Percentiles rank a stretch among this genome's conserved stretches.
Evolutionary conservation across 2,329 filamentous ascomycete species (phyloP).

Genomic region (Fusarium liriodendri): DNA sequence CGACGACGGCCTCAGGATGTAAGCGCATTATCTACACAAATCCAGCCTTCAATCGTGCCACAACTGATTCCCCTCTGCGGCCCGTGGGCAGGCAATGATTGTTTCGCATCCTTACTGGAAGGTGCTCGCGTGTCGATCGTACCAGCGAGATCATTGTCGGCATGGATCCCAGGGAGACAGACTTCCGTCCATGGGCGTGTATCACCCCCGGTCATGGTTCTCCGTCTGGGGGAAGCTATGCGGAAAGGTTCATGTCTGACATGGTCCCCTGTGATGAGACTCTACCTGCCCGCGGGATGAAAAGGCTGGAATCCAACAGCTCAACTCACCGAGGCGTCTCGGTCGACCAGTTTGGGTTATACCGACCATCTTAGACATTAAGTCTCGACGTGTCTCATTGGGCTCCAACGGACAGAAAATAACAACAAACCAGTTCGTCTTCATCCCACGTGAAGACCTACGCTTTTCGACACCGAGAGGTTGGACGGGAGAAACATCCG

Average conservation of each 20-base stretch:
- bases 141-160: constrained; percentile 11
- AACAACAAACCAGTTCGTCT: constrained; percentile 2
- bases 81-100: constrained; percentile 22
- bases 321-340: constrained; percentile 27
- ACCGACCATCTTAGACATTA: neutral
- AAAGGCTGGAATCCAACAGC: neutral
- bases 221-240: constrained; percentile 8
- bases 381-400: constrained; percentile 19
- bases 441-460: constrained; percentile 41
- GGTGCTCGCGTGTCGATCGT: constrained; percentile 31
- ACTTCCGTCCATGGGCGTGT: constrained; percentile 7
- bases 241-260: neutral
- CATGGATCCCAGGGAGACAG: constrained; percentile 11
- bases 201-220: neutral
- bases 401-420: neutral
- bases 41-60: constrained; percentile 11
- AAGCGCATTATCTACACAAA: constrained; percentile 4
- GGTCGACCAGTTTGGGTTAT: constrained; percentile 26
- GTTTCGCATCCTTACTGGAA: constrained; percentile 25
- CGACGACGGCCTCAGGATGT: constrained; percentile 17
- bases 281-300: constrained; percentile 14
- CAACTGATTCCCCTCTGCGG: constrained; percentile 1
- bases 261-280: neutral
- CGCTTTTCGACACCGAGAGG: constrained; percentile 42
- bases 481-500: constrained; percentile 19